phyloP scores from a whole-genome alignment of 2,329 filamentous ascomycete genomes.

The Colletotrichum lindemuthianum region DNA sequence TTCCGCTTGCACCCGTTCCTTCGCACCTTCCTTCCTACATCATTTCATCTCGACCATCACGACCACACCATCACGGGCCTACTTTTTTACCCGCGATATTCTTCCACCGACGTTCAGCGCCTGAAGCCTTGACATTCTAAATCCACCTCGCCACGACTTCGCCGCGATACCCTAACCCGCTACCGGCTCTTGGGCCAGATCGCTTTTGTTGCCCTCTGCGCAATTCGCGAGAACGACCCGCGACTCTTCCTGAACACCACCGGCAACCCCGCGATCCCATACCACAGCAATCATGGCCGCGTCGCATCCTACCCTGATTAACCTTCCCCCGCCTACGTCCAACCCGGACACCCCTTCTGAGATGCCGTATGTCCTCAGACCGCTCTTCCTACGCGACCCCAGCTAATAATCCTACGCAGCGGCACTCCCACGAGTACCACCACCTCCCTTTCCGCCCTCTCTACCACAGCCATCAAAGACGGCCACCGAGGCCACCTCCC shows the following conservation, averaged over 20 bases:
- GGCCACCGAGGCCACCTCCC: slow-evolving; percentile 86
- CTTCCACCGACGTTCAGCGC: slow-evolving; percentile 8
- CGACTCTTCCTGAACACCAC: no score
- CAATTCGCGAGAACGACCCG: no score
- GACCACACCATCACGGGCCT: background rate
- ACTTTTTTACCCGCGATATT: background rate
- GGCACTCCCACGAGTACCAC: slow-evolving; percentile 94
- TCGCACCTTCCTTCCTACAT: background rate
- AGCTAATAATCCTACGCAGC: slow-evolving; percentile 54
- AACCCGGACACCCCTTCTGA: slow-evolving; percentile 89
- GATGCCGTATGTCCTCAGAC: slow-evolving; percentile 74
- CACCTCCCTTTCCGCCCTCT: slow-evolving; percentile 90
- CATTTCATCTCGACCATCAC: background rate
- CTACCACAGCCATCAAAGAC: slow-evolving; percentile 95
- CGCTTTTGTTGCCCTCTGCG: no score
- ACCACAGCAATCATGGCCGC: slow-evolving; percentile 46
- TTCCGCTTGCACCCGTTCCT: background rate
- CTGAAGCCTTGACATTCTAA: no score
- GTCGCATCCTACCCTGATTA: slow-evolving; percentile 76
- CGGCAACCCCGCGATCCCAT: background rate
- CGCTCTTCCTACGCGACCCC: slow-evolving; percentile 4
- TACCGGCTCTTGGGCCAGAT: no score
- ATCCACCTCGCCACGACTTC: no score
- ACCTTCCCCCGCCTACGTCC: slow-evolving; percentile 83
- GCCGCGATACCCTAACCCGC: no score